Conservation (phyloP, 2,329 filamentous ascomycete species). For the Ramichloridium luteum region DNA sequence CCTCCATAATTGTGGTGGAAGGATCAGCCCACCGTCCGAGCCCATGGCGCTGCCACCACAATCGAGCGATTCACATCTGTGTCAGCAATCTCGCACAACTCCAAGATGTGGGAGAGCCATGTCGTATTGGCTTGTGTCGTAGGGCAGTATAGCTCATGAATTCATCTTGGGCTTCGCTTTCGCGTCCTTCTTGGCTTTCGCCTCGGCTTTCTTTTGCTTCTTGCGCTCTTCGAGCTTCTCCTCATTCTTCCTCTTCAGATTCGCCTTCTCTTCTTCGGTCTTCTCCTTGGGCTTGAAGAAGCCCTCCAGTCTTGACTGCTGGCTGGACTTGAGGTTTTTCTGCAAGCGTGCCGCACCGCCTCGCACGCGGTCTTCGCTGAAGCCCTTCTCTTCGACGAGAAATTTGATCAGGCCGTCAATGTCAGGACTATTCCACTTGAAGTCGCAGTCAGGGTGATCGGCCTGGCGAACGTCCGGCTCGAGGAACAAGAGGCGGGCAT, state of each 20-base stretch:
- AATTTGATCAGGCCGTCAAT: constrained; percentile 81
- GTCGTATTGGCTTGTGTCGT: no score
- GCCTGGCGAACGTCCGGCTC: constrained; percentile 77
- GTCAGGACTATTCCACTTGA: constrained; percentile 95
- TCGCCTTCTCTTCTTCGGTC: constrained; percentile 73
- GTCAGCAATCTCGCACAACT: no score
- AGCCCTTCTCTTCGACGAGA: constrained; percentile 87
- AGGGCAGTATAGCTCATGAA: no score
- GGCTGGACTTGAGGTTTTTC: constrained; percentile 82
- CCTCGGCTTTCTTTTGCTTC: constrained; percentile 88
- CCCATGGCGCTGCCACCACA: no score
- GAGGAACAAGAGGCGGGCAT: constrained; percentile 85
- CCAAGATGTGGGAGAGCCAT: no score
- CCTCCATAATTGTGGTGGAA: no score
- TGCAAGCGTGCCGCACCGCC: constrained; percentile 63
- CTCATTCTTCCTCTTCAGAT: constrained; percentile 83
- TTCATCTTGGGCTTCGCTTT: constrained; percentile 62
- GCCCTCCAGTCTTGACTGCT: constrained; percentile 83
- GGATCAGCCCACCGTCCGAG: no score
- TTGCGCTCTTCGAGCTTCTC: constrained; percentile 85
- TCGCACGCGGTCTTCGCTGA: constrained; percentile 87
- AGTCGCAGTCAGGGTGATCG: constrained; percentile 78
- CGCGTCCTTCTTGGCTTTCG: constrained; percentile 85
- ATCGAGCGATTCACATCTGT: no score
- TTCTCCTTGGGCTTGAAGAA: constrained; percentile 94